phyloP scores from a whole-genome alignment of 73 alveolate genomes.

The Paramecium sexaurelia region DNA sequence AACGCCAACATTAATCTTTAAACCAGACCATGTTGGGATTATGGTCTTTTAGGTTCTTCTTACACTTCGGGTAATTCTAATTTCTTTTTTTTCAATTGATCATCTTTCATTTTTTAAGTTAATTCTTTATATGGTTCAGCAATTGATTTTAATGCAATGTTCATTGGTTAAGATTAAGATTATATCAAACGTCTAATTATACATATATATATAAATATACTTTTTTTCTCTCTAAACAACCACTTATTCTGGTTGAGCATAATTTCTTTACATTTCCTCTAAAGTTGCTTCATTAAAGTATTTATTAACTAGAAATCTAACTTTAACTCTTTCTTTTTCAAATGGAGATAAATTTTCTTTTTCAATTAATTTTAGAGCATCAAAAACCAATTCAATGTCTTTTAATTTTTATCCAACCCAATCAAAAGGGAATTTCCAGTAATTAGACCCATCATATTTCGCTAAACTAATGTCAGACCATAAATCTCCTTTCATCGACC shows the following conservation, averaged over 20 bases:
- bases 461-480: constrained; percentile 77
- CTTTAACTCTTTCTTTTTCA: constrained; percentile 34
- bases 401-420: constrained; percentile 79
- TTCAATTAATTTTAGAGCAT: constrained; percentile 72
- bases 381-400: constrained; percentile 79
- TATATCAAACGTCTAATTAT: neutral
- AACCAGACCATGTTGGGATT: neutral
- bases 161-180: neutral
- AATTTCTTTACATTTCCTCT: constrained; percentile 61
- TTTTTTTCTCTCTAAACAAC: neutral
- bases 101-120: constrained; percentile 26
- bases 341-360: constrained; percentile 59
- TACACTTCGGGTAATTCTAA: neutral
- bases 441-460: constrained; percentile 71
- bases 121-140: neutral
- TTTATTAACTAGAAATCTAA: constrained; percentile 20
- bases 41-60: neutral
- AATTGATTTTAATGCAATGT: neutral
- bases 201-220: neutral
- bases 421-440: constrained; percentile 88
- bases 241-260: neutral
- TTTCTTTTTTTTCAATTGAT: neutral
- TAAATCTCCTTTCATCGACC: constrained; percentile 75
- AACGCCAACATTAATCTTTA: neutral
- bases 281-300: constrained; percentile 49